Evolutionary conservation across 768 basidiomycete genomes (phyloP).

Genomic region (Asterophora lycoperdoides): DNA sequence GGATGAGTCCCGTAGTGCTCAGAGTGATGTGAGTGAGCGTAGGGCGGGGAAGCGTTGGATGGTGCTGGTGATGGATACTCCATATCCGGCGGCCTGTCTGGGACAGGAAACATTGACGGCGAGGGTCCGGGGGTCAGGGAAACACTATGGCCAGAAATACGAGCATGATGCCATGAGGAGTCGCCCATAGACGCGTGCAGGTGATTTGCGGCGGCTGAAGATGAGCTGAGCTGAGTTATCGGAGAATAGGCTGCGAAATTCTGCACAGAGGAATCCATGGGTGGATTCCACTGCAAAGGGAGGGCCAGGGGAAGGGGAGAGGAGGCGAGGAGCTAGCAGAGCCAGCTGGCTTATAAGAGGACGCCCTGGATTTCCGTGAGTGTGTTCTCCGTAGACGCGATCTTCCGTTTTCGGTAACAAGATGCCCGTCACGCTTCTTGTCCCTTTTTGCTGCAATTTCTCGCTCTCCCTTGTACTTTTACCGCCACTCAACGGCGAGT

Average conservation of each 20-base stretch:
- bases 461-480: neutral
- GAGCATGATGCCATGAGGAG: slow-evolving; percentile 15
- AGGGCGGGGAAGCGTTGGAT: slow-evolving; percentile 32
- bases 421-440: slow-evolving; percentile 11
- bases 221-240: slow-evolving; percentile 6
- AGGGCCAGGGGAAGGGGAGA: neutral
- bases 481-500: slow-evolving; percentile 5
- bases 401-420: slow-evolving; percentile 15
- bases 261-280: slow-evolving; percentile 14
- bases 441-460: slow-evolving; percentile 1
- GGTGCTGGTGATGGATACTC: slow-evolving; percentile 38
- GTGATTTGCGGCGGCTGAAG: slow-evolving; percentile 12
- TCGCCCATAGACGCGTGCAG: slow-evolving; percentile 21
- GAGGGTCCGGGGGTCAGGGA: slow-evolving; percentile 13
- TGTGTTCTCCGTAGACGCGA: slow-evolving; percentile 18
- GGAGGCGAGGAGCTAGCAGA: slow-evolving; percentile 3
- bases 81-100: slow-evolving; percentile 26
- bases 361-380: slow-evolving; percentile 13
- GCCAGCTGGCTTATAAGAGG: slow-evolving; percentile 15
- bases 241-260: slow-evolving; percentile 11
- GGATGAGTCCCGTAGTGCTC: slow-evolving; percentile 10
- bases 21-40: slow-evolving; percentile 16
- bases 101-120: slow-evolving; percentile 15
- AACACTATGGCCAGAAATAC: slow-evolving; percentile 8
- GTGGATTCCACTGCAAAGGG: neutral